Base-by-base conservation (phyloP, 306 rosid genomes). In the Castanopsis chinensis region DNA sequence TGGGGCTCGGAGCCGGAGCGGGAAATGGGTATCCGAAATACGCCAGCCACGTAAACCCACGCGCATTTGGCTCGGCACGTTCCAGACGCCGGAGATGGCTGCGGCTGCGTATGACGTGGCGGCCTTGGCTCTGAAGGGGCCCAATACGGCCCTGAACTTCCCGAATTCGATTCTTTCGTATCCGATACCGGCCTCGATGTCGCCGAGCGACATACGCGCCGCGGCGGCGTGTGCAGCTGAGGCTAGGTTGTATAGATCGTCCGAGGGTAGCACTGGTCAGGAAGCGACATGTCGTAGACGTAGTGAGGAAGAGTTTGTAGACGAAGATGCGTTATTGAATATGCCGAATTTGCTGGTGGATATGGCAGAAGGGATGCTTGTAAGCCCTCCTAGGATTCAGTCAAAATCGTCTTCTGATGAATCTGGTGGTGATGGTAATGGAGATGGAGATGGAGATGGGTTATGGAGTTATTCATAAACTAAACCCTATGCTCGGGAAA, bases 41-140 rank as follows among this genome's bases (percentile, higher is more conserved):
- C 81, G 99, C 0, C 96, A 95, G 92, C 99, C 99, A 12, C 92
- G 96, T 51, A 93, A 95, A 78, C 76, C 96, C 11, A 89, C 86
- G 18, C 92, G 99, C 80, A 91, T 95, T 83, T 95, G 99, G 99
- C 95, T 95, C 0, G 99, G 99, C 0, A 95, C 99, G 0, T 93
- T 91, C 69, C 88, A 92, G 0, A 87, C 87, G 1, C 83, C 98
- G 0, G 98, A 95, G 52, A 95, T 92, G 99, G 98, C 99, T 0
- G 99, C 99, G 0, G 97, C 99, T 0, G 99, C 99, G 0, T 95
- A 95, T 21, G 99, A 95, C 41, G 98, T 89, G 15, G 99, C 99
- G 2, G 99, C 97, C 5, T 85, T 95, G 8, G 93, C 98, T 1
- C 82, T 95, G 32, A 95, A 91, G 35, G 99, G 99, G 1, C 92